Base-by-base conservation (phyloP, 352 stramenopile species). In the Globisporangium parvum region DNA sequence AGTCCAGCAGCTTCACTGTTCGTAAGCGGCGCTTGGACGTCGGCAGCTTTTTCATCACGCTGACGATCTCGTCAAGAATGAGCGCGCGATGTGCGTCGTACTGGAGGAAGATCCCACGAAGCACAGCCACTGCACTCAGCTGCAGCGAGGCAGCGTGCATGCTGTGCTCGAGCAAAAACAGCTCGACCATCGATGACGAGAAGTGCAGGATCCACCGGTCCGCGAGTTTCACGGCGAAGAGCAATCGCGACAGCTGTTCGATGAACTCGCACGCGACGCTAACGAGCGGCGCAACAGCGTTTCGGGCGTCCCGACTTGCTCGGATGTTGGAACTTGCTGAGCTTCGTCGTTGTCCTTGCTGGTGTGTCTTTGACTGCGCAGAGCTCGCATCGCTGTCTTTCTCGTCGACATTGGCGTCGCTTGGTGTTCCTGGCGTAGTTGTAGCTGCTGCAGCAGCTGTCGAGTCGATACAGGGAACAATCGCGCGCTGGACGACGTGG, bases 201-300 rank as follows among this genome's bases (percentile, higher is more conserved):
- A 95, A 73, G 33, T 75, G 67, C 10, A 93, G 47, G 45, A 94
- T 73, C 82, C 77, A 92, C 39, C 69, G 71, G 62, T 95, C 84
- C 10, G 76, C 67, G 24, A 95, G 79, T 47, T 90, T 94, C 23
- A 94, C 69, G 28, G 67, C 62, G 26, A 63, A 49, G 31, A 92
- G 64, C 35, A 95, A 57, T 26, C 62, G 62, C 46, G 85, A 66
- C 24, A 93, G 49, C 14, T 80, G 70, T 24, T 95, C 70, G 57
- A 95, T 78, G 47, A 89, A 87, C 49, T 88, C 79, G 47, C 80
- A 92, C 0, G 80, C 62, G 12, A 88, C 65, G 39, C 84, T 74
- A 6, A 87, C 61, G 39, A 91, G 45, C n/a, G 71, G 67, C 42
- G 83, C 77, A 35, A 93, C 71, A 11, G 70, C 73, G 17, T 69